These are phyloP conservation scores for Trichosporon faecale DNA, from an alignment of 1,284 basidiomycete species.

Conservation along the genomic window DNA sequence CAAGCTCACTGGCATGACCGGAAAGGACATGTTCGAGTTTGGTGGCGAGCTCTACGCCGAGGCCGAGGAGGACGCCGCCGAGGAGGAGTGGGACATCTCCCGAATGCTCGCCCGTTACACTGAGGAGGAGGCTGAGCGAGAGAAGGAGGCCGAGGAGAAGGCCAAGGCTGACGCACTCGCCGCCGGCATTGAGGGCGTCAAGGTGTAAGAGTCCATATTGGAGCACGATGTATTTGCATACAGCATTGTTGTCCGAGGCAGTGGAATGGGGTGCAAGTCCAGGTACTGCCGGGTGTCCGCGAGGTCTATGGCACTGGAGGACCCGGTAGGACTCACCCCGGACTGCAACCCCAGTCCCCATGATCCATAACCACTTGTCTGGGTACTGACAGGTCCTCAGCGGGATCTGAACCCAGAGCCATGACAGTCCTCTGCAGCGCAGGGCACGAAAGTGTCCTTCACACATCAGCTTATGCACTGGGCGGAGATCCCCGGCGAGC, in stretches of 20 bases:
- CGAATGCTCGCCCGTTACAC: constrained; percentile 47
- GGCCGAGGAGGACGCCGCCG: constrained; percentile 60
- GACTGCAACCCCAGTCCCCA: too few relatives aligned
- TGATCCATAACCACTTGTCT: too few relatives aligned
- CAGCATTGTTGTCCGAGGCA: not conserved
- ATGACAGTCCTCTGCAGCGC: too few relatives aligned
- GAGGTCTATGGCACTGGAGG: too few relatives aligned
- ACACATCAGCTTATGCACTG: too few relatives aligned
- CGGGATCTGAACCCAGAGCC: not conserved
- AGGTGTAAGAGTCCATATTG: not conserved
- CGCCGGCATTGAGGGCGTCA: not conserved
- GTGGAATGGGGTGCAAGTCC: too few relatives aligned
- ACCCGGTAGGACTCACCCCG: too few relatives aligned
- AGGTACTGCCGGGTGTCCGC: too few relatives aligned
- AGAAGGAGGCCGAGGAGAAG: constrained; percentile 5
- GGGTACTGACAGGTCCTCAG: not conserved
- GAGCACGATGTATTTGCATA: constrained; percentile 7
- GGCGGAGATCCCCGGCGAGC: too few relatives aligned
- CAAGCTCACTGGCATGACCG: constrained; percentile 90
- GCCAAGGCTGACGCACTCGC: constrained; percentile 3
- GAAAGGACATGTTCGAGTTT: constrained; percentile 95
- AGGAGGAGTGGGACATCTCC: constrained; percentile 52
- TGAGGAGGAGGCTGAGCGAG: constrained; percentile 6
- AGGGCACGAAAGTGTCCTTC: too few relatives aligned
- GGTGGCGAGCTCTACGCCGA: constrained; percentile 94